Evolutionary conservation across 192 early-diverging fungal species (phyloP).

Genomic region (Umbelopsis sp.): DNA sequence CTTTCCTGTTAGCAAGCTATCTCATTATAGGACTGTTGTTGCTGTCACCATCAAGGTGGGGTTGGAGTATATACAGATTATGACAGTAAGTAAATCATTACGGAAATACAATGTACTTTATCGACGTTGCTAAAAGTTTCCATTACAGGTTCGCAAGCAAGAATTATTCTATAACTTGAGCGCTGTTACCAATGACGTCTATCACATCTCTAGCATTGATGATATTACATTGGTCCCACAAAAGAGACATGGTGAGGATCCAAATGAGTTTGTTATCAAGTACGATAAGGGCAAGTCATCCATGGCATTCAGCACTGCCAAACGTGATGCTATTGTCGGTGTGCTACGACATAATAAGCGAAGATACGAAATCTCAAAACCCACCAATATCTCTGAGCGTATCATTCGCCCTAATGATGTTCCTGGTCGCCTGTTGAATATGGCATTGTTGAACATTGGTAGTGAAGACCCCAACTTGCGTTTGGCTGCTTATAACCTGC

Average conservation of each 20-base stretch:
- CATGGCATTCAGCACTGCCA: constrained; percentile 73
- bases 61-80: constrained; percentile 82
- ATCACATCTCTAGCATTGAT: constrained; percentile 63
- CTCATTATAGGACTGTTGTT: constrained; percentile 63
- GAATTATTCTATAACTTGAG: constrained; percentile 65
- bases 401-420: constrained; percentile 86
- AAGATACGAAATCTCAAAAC: constrained; percentile 69
- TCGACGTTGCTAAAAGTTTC: background rate
- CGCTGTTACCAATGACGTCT: constrained; percentile 84
- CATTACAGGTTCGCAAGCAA: constrained; percentile 27
- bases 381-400: constrained; percentile 65
- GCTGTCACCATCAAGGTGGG: constrained; percentile 85
- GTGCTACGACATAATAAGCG: constrained; percentile 71
- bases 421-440: constrained; percentile 89
- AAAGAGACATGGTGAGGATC: constrained; percentile 49
- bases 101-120: too few species aligned
- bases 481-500: constrained; percentile 86
- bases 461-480: constrained; percentile 81
- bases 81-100: constrained; percentile 43
- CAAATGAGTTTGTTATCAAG: constrained; percentile 78
- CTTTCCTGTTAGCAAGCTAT: constrained; percentile 69
- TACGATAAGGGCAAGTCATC: constrained; percentile 69
- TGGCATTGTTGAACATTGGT: constrained; percentile 88
- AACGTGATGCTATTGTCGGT: constrained; percentile 65
- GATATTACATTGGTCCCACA: constrained; percentile 30